A percentile compares a stretch with the other conserved stretches of the same genome.
Evolutionary conservation across 805 yeast genomes (phyloP).

Genomic region (Metschnikowia chrysomelidarum): DNA sequence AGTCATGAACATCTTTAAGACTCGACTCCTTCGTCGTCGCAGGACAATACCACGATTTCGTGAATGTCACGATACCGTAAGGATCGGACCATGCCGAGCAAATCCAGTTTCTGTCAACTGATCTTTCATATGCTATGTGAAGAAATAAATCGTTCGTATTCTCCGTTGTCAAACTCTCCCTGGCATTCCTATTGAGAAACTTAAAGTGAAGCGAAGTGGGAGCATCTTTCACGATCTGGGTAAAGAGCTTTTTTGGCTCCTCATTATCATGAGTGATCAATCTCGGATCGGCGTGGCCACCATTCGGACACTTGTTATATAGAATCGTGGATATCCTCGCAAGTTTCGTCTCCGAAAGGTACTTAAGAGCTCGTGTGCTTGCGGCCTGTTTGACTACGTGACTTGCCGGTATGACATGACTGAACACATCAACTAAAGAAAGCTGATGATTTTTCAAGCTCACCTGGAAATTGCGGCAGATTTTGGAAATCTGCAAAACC

Average conservation of each 20-base stretch:
- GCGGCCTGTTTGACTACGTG: conserved; percentile 23
- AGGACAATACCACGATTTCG: conserved; percentile 63
- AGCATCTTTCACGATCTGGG: conserved; percentile 39
- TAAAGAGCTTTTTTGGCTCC: conserved; percentile 20
- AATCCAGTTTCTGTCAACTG: conserved; percentile 80
- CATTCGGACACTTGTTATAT: conserved; percentile 55
- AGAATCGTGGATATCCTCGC: conserved; percentile 50
- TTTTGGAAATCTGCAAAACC: conserved; percentile 43
- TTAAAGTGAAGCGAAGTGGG: conserved; percentile 37
- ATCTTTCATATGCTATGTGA: conserved; percentile 83
- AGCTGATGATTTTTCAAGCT: conserved; percentile 37
- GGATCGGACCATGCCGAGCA: conserved; percentile 90
- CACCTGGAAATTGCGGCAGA: conserved; percentile 47
- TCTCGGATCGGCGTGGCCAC: conserved; percentile 6
- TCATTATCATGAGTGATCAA: conserved; percentile 4
- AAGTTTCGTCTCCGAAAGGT: conserved; percentile 35
- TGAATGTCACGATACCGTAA: conserved; percentile 58
- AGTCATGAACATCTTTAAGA: conserved; percentile 21
- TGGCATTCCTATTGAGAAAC: conserved; percentile 25
- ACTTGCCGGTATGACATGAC: conserved; percentile 34
- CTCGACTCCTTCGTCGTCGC: conserved; percentile 7
- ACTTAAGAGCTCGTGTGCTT: conserved; percentile 18
- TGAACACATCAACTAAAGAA: conserved; percentile 37
- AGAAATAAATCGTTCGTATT: conserved; percentile 67
- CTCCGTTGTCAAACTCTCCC: conserved; percentile 21